Base-by-base conservation (phyloP, 2,329 filamentous ascomycete genomes). In the Claviceps fusiformis region DNA sequence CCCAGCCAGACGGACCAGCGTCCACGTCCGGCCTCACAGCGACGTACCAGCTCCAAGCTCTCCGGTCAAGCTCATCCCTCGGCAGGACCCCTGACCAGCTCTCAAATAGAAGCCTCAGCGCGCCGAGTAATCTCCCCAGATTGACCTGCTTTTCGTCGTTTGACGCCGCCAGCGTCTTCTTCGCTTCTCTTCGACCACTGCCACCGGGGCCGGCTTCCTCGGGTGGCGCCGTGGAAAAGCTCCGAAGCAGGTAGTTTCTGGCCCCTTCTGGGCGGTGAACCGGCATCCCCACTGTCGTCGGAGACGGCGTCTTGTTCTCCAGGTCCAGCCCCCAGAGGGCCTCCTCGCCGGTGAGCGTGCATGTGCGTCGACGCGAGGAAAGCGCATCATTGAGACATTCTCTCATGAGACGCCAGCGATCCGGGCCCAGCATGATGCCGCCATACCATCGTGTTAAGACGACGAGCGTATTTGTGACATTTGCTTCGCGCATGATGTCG, bases 31-130 rank as follows among this genome's bases (percentile, higher is more conserved):
- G 89, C 59, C 90, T 75, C 24, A 91, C 81, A 27, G 79, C 77
- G 1, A 86, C 74, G 68, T 95, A 95, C 89, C 89, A 95, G 11
- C 73, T 73, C 87, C 89, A 95, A 19, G 88, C 87, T 57, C 83
- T 79, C 58, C 77, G 76, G 65, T 95, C 87, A 53, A 95, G 72
- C 62, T 95, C 87, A 17, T 78, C 74, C 4, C 71, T 70, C 31
- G 70, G 75, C 39, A 95, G 66, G 35, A 81, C 76, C n/a, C 73
- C 70, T 1, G 77, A 75, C 90, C 89, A 95, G 58, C 87, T 92
- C 50, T 77, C 74, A 62, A 82, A 90, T 1, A 95, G 67, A 24
- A 89, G 66, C 58, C 90, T 79, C 55, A 95, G 71, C 0, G 87
- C 83, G 3, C 81, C 84, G 0, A 95, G 73, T 3, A 95, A 68